A percentile compares a stretch with the other conserved stretches of the same genome.
Conservation (phyloP, 441 rosid species). For the Populus hybrid region DNA sequence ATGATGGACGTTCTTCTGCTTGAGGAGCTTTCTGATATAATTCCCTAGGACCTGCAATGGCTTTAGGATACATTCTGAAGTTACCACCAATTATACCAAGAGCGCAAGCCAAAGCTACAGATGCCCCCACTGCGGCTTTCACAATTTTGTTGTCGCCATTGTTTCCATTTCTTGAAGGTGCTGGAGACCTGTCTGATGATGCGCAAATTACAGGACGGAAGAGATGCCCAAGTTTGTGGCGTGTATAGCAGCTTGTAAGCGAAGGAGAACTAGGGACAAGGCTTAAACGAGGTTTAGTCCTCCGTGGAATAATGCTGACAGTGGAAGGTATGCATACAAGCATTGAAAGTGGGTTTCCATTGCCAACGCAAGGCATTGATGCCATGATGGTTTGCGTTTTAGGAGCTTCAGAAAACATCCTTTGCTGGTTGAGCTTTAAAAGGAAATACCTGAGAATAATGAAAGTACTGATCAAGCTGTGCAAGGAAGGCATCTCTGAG, state of each 20-base stretch:
- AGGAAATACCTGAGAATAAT: background rate
- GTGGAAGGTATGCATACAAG: constrained; percentile 4
- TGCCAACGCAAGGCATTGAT: constrained; percentile 19
- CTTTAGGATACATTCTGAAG: constrained; percentile 33
- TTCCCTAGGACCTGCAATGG: constrained; percentile 41
- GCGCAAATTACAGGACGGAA: constrained; percentile 20
- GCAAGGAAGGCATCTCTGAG: constrained; percentile 46
- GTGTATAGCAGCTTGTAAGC: background rate
- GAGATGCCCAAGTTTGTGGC: background rate
- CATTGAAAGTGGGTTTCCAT: constrained; percentile 7
- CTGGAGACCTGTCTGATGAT: constrained; percentile 20
- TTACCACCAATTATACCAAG: constrained; percentile 36
- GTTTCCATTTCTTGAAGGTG: constrained; percentile 21
- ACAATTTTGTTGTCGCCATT: constrained; percentile 1
- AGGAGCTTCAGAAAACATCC: background rate
- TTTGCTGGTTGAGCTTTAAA: background rate
- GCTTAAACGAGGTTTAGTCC: constrained; percentile 11
- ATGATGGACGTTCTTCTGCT: constrained; percentile 4
- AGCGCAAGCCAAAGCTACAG: constrained; percentile 48
- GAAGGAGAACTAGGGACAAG: constrained; percentile 3
- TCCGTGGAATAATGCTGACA: background rate
- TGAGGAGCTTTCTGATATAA: constrained; percentile 39
- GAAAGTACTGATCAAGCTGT: background rate
- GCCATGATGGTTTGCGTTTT: constrained; percentile 21
- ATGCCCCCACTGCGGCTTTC: constrained; percentile 32